Evolutionary conservation across 768 basidiomycete genomes (phyloP).

Genomic region (Gymnopilus dilepis): DNA sequence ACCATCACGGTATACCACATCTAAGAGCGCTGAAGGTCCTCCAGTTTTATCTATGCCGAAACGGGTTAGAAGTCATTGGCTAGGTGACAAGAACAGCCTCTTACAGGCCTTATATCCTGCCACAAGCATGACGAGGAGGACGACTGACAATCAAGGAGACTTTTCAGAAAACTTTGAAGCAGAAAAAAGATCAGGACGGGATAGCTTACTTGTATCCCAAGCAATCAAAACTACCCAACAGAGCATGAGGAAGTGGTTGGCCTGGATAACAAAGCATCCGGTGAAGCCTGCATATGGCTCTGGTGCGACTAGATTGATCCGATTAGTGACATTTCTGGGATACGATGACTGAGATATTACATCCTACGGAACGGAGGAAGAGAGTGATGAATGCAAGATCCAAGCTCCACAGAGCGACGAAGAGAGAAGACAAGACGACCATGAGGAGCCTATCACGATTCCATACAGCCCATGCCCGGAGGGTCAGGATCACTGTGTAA

Average conservation of each 20-base stretch:
- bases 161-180: not conserved
- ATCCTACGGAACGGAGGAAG: constrained; percentile 13
- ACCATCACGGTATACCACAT: constrained; percentile 19
- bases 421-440: constrained; percentile 15
- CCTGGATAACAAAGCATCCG: constrained; percentile 15
- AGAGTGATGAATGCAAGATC: constrained; percentile 15
- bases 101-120: constrained; percentile 18
- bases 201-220: constrained; percentile 19
- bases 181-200: too few relatives aligned
- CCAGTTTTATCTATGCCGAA: constrained; percentile 13
- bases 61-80: too few relatives aligned
- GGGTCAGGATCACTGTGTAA: constrained; percentile 25
- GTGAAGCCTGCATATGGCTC: constrained; percentile 9
- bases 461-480: constrained; percentile 31
- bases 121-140: constrained; percentile 17
- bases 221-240: constrained; percentile 17
- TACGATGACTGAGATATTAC: not conserved
- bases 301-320: not conserved
- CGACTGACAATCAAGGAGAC: constrained; percentile 2
- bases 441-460: constrained; percentile 18
- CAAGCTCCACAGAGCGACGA: constrained; percentile 12
- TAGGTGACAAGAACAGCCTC: not conserved
- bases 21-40: constrained; percentile 10
- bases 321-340: not conserved
- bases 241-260: constrained; percentile 10